These are phyloP conservation scores for Cytospora piceicola DNA, from an alignment of 2,329 filamentous ascomycete species.

Conservation along the genomic window DNA sequence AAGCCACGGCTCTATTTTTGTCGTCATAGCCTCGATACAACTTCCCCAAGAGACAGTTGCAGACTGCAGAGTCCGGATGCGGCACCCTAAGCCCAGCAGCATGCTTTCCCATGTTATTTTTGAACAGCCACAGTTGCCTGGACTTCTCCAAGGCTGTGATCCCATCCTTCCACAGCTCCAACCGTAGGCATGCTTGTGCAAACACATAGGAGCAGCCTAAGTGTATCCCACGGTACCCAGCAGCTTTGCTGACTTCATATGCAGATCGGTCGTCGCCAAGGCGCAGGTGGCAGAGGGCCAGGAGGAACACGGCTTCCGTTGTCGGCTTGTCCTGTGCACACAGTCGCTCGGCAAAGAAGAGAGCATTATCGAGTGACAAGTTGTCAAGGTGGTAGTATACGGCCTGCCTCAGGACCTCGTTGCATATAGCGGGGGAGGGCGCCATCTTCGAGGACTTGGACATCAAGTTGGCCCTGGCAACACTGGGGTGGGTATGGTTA, in stretches of 20 bases:
- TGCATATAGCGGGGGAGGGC: constrained; percentile 54
- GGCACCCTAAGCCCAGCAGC: constrained; percentile 74
- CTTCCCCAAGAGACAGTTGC: constrained; percentile 85
- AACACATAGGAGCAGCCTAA: constrained; percentile 89
- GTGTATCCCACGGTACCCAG: constrained; percentile 72
- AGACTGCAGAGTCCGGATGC: constrained; percentile 79
- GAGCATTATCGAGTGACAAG: constrained; percentile 82
- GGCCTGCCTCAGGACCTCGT: constrained; percentile 60
- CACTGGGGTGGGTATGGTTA: constrained; percentile 34
- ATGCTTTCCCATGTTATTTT: constrained; percentile 81
- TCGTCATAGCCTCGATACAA: constrained; percentile 82
- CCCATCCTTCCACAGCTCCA: constrained; percentile 81
- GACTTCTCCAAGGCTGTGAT: constrained; percentile 83
- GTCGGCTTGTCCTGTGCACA: constrained; percentile 81
- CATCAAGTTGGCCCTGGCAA: constrained; percentile 29
- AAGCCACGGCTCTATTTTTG: constrained; percentile 80
- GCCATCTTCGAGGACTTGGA: constrained; percentile 49
- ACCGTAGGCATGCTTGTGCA: constrained; percentile 81
- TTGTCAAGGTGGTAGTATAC: constrained; percentile 82
- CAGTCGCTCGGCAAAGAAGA: constrained; percentile 90
- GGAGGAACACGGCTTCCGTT: constrained; percentile 78
- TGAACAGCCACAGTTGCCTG: constrained; percentile 73
- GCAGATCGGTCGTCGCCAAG: constrained; percentile 83
- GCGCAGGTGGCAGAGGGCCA: constrained; percentile 83
- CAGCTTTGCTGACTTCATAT: constrained; percentile 77